Base-by-base conservation (phyloP, 495 filamentous ascomycete species). In the Penicillium pulvis region DNA sequence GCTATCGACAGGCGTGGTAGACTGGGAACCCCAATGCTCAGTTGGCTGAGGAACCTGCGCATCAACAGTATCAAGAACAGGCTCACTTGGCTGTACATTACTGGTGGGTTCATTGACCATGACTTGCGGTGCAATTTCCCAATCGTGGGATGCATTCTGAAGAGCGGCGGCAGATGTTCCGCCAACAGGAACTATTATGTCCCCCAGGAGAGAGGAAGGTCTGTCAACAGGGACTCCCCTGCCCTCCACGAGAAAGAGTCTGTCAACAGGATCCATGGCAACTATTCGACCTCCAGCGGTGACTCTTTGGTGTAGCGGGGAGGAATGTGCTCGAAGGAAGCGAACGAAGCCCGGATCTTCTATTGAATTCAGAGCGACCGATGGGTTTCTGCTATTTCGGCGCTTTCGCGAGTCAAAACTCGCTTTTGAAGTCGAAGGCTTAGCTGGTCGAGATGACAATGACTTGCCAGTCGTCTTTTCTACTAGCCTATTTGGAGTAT, bases 201-300 rank as follows among this genome's bases (percentile, higher is more conserved):
- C 20, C 20, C 20, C 20, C 20, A 23, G 20, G 20, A 23, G 20
- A 23, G 20, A 23, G 20, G 20, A 23, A 23, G 20, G 20, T 23
- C 20, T 23, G 20, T 23, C 20, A 23, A 23, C 20, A 23, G 20
- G 20, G 20, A 23, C 20, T 23, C 2, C 20, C 2, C 20, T 23
- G 20, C 20, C 20, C 20, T 23, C 20, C 2, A 23, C 20, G 2
- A 23, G 20, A 23, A 23, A 23, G 20, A 23, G 20, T 23, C 20
- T 33, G 23, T 58, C 50, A 8, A 60, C 59, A 26, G 61, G 65
- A 14, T 67, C 63, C 69, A 79, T 82, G 5, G 85, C 83, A 17
- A 88, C 83, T 44, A 88, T 82, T 35, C 78, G 80, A n/a, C 85
- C 85, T 17, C 84, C 85, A 55, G 85, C 85, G 43, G 85, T 87